Evolutionary conservation across 2,329 filamentous ascomycete genomes (phyloP).

Genomic region (Chrysoporthe austroafricana): DNA sequence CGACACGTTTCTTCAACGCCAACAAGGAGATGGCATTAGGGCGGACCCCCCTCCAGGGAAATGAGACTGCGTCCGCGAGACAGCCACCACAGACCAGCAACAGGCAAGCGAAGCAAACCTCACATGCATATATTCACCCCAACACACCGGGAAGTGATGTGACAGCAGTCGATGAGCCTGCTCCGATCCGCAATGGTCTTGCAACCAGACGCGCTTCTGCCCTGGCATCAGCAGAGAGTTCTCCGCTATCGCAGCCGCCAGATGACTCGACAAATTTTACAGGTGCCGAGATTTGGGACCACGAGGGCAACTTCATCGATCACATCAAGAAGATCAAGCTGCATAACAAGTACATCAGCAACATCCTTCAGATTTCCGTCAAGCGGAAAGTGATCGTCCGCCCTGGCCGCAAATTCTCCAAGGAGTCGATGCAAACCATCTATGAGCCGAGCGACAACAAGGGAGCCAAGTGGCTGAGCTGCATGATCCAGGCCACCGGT

Average conservation of each 20-base stretch:
- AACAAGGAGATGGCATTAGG: constrained; percentile 23
- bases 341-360: constrained; percentile 46
- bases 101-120: neutral
- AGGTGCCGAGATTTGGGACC: constrained; percentile 42
- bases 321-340: constrained; percentile 42
- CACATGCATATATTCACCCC: neutral
- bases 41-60: neutral
- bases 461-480: constrained; percentile 50
- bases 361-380: constrained; percentile 43
- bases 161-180: neutral
- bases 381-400: constrained; percentile 47
- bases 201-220: neutral
- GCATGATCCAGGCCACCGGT: constrained; percentile 56
- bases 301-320: constrained; percentile 44
- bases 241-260: constrained; percentile 21
- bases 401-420: constrained; percentile 45
- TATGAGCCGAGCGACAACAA: constrained; percentile 48
- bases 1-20: constrained; percentile 21
- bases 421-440: constrained; percentile 44
- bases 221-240: constrained; percentile 18
- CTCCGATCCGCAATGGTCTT: neutral
- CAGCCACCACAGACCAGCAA: neutral
- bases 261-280: constrained; percentile 27
- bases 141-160: constrained; percentile 2
- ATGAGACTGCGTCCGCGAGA: neutral